Conservation (phyloP, 768 basidiomycete species). For the Tulasnella sp. region DNA sequence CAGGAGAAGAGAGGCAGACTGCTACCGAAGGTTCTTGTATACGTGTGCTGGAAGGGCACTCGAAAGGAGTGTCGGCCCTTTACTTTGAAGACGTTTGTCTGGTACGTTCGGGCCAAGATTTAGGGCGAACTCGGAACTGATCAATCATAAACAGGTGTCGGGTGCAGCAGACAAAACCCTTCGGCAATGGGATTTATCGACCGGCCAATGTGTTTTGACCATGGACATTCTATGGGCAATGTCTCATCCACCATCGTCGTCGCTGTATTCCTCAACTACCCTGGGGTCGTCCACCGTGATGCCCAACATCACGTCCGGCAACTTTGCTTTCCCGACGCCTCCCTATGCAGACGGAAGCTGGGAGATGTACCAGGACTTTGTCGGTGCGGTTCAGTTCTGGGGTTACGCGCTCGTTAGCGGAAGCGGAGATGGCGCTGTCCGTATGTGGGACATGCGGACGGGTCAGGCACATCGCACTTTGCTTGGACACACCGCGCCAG, state of each 20-base stretch:
- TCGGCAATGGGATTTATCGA: constrained; percentile 94
- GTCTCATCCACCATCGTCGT: constrained; percentile 50
- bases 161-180: constrained; percentile 97
- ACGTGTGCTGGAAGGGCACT: constrained; percentile 78
- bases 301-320: constrained; percentile 40
- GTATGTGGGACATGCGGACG: constrained; percentile 99
- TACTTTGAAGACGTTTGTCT: constrained; percentile 94
- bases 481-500: constrained; percentile 82
- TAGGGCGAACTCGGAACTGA: constrained; percentile 17
- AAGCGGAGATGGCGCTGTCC: constrained; percentile 90
- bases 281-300: constrained; percentile 31
- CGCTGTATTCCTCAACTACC: constrained; percentile 2
- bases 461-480: constrained; percentile 93
- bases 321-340: constrained; percentile 74
- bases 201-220: constrained; percentile 96
- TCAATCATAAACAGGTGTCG: constrained; percentile 54
- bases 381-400: constrained; percentile 98
- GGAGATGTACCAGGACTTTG: constrained; percentile 95
- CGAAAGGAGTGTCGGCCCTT: constrained; percentile 81
- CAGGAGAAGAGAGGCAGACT: constrained; percentile 50
- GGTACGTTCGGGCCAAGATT: constrained; percentile 33
- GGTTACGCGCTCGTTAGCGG: constrained; percentile 95
- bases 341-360: constrained; percentile 82
- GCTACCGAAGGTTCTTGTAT: constrained; percentile 48
- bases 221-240: constrained; percentile 99